Evolutionary conservation across 192 early-diverging fungal genomes (phyloP).

Genomic region (Entomortierella parvispora): DNA sequence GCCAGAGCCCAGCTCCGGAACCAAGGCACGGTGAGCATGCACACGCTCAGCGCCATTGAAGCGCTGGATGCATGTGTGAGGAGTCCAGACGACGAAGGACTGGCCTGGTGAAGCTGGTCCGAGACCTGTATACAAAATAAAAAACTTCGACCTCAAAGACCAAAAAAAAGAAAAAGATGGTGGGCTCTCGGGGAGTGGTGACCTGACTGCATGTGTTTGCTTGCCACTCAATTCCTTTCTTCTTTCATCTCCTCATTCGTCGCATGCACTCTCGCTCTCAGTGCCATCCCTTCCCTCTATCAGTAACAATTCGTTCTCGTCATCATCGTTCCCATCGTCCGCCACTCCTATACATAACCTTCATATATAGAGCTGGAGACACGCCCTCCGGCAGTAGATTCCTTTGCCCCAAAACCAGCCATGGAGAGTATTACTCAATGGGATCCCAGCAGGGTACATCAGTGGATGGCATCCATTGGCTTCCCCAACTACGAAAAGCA

Average conservation of each 20-base stretch:
- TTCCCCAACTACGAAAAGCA: constrained; percentile 65
- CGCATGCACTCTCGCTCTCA: background rate
- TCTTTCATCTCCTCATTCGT: background rate
- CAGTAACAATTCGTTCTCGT: background rate
- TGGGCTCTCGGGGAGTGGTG: too few relatives aligned
- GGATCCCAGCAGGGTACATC: constrained; percentile 64
- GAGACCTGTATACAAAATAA: too few relatives aligned
- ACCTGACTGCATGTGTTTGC: too few relatives aligned
- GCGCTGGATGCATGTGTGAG: background rate
- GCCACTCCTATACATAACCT: background rate
- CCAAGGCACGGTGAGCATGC: background rate
- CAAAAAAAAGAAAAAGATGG: too few relatives aligned
- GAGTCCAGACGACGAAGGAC: too few relatives aligned
- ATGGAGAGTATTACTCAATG: constrained; percentile 66
- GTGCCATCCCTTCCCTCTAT: background rate
- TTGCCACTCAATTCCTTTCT: background rate
- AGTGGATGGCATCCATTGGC: constrained; percentile 65
- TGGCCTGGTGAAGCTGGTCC: too few relatives aligned
- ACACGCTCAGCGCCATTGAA: background rate
- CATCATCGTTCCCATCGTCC: background rate
- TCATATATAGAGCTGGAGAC: background rate
- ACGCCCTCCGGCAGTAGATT: too few relatives aligned
- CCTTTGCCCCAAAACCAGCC: background rate
- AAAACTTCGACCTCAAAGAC: too few relatives aligned
- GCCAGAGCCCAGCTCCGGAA: constrained; percentile 4